Conservation (phyloP, 2,329 filamentous ascomycete species). For the Pyricularia grisea region DNA sequence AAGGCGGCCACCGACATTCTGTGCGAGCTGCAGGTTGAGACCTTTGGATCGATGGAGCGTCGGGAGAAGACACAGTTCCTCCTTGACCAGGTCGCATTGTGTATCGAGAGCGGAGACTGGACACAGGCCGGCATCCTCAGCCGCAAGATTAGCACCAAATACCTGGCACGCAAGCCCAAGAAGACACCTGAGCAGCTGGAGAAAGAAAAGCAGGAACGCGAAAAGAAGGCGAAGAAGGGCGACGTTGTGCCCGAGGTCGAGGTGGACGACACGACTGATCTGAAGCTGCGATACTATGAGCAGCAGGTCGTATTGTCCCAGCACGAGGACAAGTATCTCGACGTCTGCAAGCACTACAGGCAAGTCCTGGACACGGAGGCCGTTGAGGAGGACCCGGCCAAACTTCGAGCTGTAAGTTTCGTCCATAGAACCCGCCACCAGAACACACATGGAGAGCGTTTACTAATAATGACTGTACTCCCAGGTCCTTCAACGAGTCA, state of each 20-base stretch:
- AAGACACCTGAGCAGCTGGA: constrained; percentile 83
- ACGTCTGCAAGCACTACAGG: constrained; percentile 96
- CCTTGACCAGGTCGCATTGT: constrained; percentile 84
- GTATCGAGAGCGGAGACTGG: constrained; percentile 94
- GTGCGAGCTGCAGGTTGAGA: constrained; percentile 97
- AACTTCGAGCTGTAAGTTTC: constrained; percentile 71
- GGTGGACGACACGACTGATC: constrained; percentile 85
- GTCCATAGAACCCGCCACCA: no score
- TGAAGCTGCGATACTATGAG: constrained; percentile 94
- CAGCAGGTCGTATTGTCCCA: constrained; percentile 94
- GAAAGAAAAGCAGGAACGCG: constrained; percentile 80
- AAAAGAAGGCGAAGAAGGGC: constrained; percentile 73
- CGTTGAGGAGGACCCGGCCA: constrained; percentile 79
- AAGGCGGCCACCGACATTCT: constrained; percentile 85
- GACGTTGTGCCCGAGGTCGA: constrained; percentile 71
- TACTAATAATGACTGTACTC: background rate
- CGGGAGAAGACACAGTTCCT: constrained; percentile 99
- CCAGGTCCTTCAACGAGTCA: constrained; percentile 90
- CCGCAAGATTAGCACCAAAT: constrained; percentile 94
- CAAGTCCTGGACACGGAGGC: constrained; percentile 95
- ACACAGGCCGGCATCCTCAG: constrained; percentile 88
- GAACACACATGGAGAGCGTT: background rate
- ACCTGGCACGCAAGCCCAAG: constrained; percentile 82
- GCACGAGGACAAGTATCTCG: constrained; percentile 94
- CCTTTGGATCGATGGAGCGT: constrained; percentile 94